Evolutionary conservation across 768 basidiomycete species (phyloP).

Genomic region (Holtermannia corniformis): DNA sequence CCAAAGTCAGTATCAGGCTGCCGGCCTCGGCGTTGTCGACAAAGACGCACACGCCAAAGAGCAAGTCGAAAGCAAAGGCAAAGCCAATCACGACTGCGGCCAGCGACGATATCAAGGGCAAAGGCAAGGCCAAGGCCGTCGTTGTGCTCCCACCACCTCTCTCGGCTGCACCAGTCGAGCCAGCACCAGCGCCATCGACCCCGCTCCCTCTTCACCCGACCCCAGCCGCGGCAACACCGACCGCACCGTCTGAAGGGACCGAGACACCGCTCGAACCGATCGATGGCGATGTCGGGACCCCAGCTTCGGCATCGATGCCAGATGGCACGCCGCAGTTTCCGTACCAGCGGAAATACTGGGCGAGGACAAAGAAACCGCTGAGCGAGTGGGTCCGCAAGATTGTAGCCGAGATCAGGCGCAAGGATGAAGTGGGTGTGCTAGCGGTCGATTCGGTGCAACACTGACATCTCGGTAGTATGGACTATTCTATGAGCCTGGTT

Average conservation of each 20-base stretch:
- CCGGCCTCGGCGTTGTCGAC: too few relatives aligned
- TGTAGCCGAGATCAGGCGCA: conserved; percentile 29
- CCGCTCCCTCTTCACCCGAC: background rate
- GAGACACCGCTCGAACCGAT: conserved; percentile 4
- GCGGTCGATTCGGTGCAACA: background rate
- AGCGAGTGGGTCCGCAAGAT: conserved; percentile 32
- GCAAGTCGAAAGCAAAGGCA: conserved; percentile 1
- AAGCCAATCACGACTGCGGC: too few relatives aligned
- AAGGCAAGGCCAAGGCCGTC: background rate
- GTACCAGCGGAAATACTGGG: conserved; percentile 48
- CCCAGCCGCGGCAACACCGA: background rate
- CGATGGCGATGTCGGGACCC: background rate
- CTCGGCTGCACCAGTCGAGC: too few relatives aligned
- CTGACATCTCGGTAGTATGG: conserved; percentile 27
- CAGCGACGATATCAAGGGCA: background rate
- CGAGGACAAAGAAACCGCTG: conserved; percentile 34
- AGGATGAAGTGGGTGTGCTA: conserved; percentile 24
- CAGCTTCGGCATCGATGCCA: too few relatives aligned
- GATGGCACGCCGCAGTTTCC: too few relatives aligned
- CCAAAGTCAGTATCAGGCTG: background rate
- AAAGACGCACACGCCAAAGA: too few relatives aligned
- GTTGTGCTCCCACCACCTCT: background rate
- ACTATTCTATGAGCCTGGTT: conserved; percentile 30
- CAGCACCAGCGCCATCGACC: background rate
- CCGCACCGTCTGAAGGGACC: background rate